These are phyloP conservation scores for Aethionema arabicum DNA, from an alignment of 345 rosid genomes.

Conservation along the genomic window DNA sequence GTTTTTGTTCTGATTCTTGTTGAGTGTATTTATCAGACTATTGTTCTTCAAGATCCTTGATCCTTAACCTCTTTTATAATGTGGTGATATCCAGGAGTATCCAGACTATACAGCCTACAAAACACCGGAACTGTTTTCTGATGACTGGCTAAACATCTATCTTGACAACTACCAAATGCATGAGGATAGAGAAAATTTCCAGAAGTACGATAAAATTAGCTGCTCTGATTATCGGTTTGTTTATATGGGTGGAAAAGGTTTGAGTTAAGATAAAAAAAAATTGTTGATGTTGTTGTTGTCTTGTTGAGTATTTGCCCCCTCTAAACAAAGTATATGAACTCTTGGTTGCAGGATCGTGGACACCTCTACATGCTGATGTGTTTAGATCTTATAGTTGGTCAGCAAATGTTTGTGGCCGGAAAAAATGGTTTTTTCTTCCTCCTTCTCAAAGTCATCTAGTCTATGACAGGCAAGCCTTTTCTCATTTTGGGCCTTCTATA, in stretches of 20 bases:
- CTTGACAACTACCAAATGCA: constrained; percentile 75
- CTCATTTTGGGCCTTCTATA: not conserved
- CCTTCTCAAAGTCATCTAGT: constrained; percentile 69
- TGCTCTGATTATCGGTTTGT: constrained; percentile 97
- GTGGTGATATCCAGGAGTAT: constrained; percentile 61
- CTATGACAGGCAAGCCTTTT: constrained; percentile 63
- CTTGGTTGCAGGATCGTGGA: constrained; percentile 81
- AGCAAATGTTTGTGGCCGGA: constrained; percentile 87
- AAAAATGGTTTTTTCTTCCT: constrained; percentile 76
- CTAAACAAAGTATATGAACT: constrained; percentile 11
- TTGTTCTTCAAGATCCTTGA: too few relatives aligned
- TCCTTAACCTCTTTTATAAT: too few relatives aligned
- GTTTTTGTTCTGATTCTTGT: constrained; percentile 21
- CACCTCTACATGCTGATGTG: constrained; percentile 96
- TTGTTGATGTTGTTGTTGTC: constrained; percentile 17
- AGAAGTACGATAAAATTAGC: constrained; percentile 57
- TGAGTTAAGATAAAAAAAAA: constrained; percentile 17
- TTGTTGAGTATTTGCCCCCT: constrained; percentile 28
- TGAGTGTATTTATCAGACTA: constrained; percentile 14
- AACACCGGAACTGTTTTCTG: constrained; percentile 61
- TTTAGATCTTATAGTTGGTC: constrained; percentile 97
- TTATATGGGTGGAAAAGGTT: constrained; percentile 96
- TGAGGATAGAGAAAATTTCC: constrained; percentile 44
- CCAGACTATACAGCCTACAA: constrained; percentile 70
- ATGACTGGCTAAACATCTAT: constrained; percentile 93